Base-by-base conservation (phyloP, 2,329 filamentous ascomycete genomes). In the Trichoderma sp. region DNA sequence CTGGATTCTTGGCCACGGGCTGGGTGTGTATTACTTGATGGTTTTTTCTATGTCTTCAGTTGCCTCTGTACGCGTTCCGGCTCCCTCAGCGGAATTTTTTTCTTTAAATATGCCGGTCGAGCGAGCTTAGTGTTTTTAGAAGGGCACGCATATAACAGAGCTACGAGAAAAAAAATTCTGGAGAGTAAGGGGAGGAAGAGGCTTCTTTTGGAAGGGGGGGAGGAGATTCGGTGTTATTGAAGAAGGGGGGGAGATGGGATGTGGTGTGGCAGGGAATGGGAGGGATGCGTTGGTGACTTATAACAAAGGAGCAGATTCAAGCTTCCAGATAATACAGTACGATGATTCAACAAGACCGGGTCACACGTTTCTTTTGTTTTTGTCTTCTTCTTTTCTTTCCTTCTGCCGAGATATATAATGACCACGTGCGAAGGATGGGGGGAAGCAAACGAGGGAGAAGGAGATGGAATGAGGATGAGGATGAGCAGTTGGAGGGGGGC, bases 321-420 rank as follows among this genome's bases (percentile, higher is more conserved):
- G 74, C 72, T 72, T 74, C 72, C 71, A 78, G 73, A 77, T 79
- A 79, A 79, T 79, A 78, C 73, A 78, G 71, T 72, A 76, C 74
- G 72, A 78, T 78, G 76, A 76, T 74, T 71, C 70, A 77, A 76
- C 48, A 27, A 32, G 59, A 67, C 56, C 34, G n/a, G 29, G 27
- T 42, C 48, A n/a, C 25, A 6, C 9, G 13, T 45, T 42, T 19
- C 6, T 45, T 42, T 19, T 12, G 15, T 48, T 32, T 29, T 45
- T 15, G 7, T 53, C 19, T 34, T 42, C n/a, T n/a, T 54, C n/a
- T 48, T 29, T 56, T 29, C n/a, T 42, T 34, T 39, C 35, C 35
- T 42, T 6, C 34, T 67, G 34, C 7, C 10, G 37, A 27, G 53
- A 66, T n/a, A 22, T 54, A 34, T 64, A 22, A 53, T 54, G 48